Evolutionary conservation across 305 asterid genomes (phyloP).

Genomic region (Fraxinus ornus): DNA sequence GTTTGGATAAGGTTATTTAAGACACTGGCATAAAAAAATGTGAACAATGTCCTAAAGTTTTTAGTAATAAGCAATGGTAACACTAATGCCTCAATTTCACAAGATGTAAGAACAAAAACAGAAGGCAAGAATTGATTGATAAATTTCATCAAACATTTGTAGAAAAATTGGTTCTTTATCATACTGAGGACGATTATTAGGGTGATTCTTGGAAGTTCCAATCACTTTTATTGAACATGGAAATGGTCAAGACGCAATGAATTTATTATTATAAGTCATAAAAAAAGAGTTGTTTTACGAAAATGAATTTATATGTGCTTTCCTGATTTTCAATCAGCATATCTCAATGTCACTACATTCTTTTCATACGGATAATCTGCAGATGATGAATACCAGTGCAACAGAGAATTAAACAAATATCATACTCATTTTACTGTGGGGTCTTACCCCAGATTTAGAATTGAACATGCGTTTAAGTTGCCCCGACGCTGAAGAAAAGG

Average conservation of each 20-base stretch:
- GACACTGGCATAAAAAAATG: background rate
- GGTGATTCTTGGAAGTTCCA: background rate
- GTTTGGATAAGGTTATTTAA: background rate
- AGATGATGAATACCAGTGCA: constrained; percentile 7
- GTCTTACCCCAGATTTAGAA: constrained; percentile 64
- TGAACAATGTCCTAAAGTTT: background rate
- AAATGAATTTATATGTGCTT: background rate
- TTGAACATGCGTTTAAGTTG: constrained; percentile 68
- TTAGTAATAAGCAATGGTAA: background rate
- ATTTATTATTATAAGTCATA: background rate
- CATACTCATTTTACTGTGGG: background rate
- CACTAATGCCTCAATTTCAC: background rate
- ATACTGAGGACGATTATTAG: background rate
- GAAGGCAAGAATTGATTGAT: background rate
- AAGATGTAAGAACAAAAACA: background rate
- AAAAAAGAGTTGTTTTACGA: background rate
- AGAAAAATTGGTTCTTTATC: background rate
- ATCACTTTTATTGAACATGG: background rate
- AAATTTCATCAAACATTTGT: background rate
- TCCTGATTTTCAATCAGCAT: background rate
- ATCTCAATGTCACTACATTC: background rate
- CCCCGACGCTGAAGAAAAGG: constrained; percentile 71
- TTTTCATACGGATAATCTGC: background rate
- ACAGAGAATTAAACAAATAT: background rate
- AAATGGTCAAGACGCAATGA: background rate